Conservation (phyloP, 148 eudicot species). For the Drosera capensis region DNA sequence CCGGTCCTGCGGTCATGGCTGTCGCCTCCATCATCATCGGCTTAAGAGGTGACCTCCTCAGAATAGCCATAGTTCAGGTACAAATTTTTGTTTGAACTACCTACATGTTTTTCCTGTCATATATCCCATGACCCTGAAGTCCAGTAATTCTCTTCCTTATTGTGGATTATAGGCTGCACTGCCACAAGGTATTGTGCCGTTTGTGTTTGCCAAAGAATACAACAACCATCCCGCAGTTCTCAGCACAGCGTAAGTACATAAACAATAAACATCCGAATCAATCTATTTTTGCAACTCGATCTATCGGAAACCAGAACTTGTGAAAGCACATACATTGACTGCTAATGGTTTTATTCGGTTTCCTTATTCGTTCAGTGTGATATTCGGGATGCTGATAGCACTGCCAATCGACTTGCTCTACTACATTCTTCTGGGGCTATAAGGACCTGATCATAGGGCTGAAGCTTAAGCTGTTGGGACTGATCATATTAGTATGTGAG, state of each 20-base stretch:
- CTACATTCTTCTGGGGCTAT: conserved; percentile 17
- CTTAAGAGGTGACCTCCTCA: conserved; percentile 25
- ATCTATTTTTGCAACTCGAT: not conserved
- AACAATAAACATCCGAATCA: not conserved
- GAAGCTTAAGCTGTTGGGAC: too few relatives aligned
- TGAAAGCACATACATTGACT: not conserved
- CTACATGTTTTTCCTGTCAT: not conserved
- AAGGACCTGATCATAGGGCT: too few relatives aligned
- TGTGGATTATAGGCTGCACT: conserved; percentile 24
- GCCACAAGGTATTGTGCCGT: conserved; percentile 51
- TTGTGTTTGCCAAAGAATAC: conserved; percentile 45
- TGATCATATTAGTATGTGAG: too few relatives aligned
- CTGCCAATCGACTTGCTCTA: conserved; percentile 19
- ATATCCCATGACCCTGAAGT: not conserved
- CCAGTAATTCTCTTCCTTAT: not conserved
- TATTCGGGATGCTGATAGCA: conserved; percentile 24
- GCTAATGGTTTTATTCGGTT: not conserved
- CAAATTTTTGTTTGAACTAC: not conserved
- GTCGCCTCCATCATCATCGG: conserved; percentile 31
- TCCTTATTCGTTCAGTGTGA: conserved; percentile 14
- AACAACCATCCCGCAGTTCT: conserved; percentile 32
- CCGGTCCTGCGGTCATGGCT: conserved; percentile 35
- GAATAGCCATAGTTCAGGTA: conserved; percentile 46
- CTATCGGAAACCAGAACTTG: not conserved
- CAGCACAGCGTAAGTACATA: conserved; percentile 29